These are phyloP conservation scores for Suillus placidus DNA, from an alignment of 768 basidiomycete genomes.

Conservation along the genomic window DNA sequence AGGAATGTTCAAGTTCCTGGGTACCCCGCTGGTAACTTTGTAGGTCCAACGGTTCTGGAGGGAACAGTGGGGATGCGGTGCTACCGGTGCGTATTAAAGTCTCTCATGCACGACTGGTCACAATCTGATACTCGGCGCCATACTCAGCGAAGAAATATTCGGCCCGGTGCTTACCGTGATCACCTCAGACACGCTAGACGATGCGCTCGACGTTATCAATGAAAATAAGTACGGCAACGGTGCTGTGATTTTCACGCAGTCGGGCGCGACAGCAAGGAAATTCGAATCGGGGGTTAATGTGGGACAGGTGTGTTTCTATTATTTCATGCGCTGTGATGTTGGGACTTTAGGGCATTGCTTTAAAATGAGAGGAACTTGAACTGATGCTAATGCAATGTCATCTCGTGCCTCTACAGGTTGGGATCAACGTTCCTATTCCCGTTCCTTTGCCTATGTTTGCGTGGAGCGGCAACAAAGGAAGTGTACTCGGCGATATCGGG, in stretches of 20 bases:
- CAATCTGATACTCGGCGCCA: conserved; percentile 8
- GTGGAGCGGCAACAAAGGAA: conserved; percentile 94
- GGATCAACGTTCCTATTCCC: conserved; percentile 90
- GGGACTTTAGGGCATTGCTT: neutral
- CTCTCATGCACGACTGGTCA: neutral
- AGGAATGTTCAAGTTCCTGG: conserved; percentile 65
- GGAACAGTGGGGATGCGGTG: conserved; percentile 82
- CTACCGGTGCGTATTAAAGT: conserved; percentile 65
- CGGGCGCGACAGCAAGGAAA: conserved; percentile 91
- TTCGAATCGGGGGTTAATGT: conserved; percentile 89
- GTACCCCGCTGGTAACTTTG: conserved; percentile 90
- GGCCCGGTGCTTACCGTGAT: conserved; percentile 86
- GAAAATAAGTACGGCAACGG: conserved; percentile 92
- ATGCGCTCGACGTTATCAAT: conserved; percentile 90
- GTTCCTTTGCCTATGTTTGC: conserved; percentile 95
- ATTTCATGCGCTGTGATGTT: neutral
- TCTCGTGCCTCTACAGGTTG: conserved; percentile 45
- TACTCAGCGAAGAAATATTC: conserved; percentile 85
- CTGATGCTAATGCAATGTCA: neutral
- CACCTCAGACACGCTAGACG: conserved; percentile 81
- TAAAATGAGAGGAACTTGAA: neutral
- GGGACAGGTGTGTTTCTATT: conserved; percentile 51
- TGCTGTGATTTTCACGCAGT: conserved; percentile 94
- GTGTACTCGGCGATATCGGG: conserved; percentile 81
- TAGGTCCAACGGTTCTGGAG: conserved; percentile 91